Evolutionary conservation across 768 basidiomycete species (phyloP), one percentile per base, ranked within the genome.

Genomic region (Tulasnella sp.): DNA sequence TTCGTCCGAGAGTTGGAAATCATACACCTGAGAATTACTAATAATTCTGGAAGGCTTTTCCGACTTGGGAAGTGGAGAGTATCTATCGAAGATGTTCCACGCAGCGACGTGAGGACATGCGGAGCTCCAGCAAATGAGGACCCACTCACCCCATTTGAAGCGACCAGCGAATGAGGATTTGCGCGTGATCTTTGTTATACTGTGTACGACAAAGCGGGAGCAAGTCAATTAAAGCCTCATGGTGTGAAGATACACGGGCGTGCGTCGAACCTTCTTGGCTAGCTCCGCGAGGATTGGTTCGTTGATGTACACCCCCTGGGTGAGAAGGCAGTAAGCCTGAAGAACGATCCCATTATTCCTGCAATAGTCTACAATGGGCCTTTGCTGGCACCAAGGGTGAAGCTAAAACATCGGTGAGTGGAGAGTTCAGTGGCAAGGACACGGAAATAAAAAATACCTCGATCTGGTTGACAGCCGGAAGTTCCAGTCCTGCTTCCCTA

Each of bases 311-410:
- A 73, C 44, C 3, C 82, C 85, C 11, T 92, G 89, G 50, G 95
- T 83, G 81, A 96, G 88, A 4, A 95, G 94, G 84, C 92, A 92
- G 83, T 95, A 95, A 0, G 94, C 94, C 84, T 94, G 88, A 9
- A 94, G 86, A 24, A 91, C 86, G 64, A 96, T 93, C 1, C 86
- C 86, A 83, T 92, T 86, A 54, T 88, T 85, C 31, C 85, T 85
- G 86, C 94, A 95, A 85, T 93, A 96, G 9, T 92, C 89, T 20
- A 93, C 93, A 80, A 96, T 94, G 9, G 91, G 89, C 60, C 88
- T 80, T 83, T 96, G 95, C 84, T 96, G 95, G 85, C 94, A 96
- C 80, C 92, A 89, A 0, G 94, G 94, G 82, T 95, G 94, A 31
- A 95, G 87, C 94, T 95, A 31, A 28, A 83, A n/a, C 41, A 50